These are phyloP conservation scores for Calonectria pauciramosa DNA, from an alignment of 2,329 filamentous ascomycete species.

Conservation along the genomic window DNA sequence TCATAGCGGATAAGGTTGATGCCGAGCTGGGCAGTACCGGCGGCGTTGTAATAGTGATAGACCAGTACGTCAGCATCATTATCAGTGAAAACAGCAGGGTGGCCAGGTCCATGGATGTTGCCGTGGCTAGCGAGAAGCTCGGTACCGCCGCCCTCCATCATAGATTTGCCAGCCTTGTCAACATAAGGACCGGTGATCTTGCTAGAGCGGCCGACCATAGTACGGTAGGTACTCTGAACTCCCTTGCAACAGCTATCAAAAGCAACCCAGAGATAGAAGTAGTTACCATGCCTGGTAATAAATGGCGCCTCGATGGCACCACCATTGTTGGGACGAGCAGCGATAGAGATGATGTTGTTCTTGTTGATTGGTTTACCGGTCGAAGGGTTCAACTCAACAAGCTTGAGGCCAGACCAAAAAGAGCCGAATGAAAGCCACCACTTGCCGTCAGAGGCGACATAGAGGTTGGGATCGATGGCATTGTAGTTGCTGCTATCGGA, in stretches of 20 bases:
- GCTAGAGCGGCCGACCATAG: neutral
- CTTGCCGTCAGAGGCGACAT: constrained; percentile 42
- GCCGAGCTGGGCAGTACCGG: constrained; percentile 43
- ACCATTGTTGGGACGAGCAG: neutral
- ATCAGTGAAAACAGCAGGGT: constrained; percentile 49
- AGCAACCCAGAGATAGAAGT: constrained; percentile 51
- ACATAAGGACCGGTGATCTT: neutral
- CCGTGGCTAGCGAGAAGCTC: neutral
- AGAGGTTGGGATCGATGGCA: constrained; percentile 5
- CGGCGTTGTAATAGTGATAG: constrained; percentile 48
- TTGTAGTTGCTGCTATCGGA: neutral
- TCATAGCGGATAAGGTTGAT: constrained; percentile 51
- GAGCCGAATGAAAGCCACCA: constrained; percentile 52
- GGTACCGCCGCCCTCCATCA: neutral
- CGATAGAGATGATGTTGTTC: neutral
- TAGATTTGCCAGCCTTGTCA: neutral
- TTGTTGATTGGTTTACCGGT: neutral
- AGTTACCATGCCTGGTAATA: constrained; percentile 46
- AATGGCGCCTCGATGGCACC: constrained; percentile 47
- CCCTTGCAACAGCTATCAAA: constrained; percentile 50
- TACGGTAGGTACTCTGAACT: constrained; percentile 21
- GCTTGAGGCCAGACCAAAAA: constrained; percentile 50
- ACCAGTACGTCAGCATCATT: constrained; percentile 48
- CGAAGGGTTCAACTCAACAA: constrained; percentile 42
- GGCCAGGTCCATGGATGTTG: constrained; percentile 41